Evolutionary conservation across 2,329 filamentous ascomycete genomes (phyloP).

Genomic region (Botrytis cinerea): DNA sequence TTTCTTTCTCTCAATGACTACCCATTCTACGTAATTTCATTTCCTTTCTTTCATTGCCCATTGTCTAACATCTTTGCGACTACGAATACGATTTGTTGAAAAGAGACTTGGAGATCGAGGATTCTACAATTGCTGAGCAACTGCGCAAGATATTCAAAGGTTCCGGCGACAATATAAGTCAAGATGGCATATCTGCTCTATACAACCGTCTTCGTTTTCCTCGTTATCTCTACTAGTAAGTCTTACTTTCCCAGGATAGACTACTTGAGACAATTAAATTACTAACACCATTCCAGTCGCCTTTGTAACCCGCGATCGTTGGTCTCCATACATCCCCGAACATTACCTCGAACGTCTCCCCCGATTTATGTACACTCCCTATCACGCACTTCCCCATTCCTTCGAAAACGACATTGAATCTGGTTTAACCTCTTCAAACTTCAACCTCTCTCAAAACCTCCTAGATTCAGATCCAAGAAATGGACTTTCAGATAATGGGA

Average conservation of each 20-base stretch:
- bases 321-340: conserved; percentile 63
- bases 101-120: background rate
- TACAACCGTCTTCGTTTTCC: conserved; percentile 68
- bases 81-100: background rate
- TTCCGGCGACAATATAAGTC: background rate
- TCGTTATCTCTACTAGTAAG: conserved; percentile 70
- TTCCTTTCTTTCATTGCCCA: background rate
- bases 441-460: conserved; percentile 81
- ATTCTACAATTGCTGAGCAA: background rate
- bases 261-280: conserved; percentile 22
- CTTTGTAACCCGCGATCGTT: conserved; percentile 77
- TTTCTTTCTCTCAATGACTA: background rate
- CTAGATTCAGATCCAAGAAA: conserved; percentile 74
- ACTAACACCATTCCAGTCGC: conserved; percentile 52
- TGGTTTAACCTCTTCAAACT: conserved; percentile 78
- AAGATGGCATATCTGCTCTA: conserved; percentile 81
- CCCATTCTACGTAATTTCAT: background rate
- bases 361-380: conserved; percentile 62
- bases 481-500: conserved; percentile 78
- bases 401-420: conserved; percentile 87
- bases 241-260: conserved; percentile 25
- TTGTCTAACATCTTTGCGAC: background rate
- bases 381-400: conserved; percentile 72
- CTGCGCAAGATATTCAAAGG: background rate
- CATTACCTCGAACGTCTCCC: conserved; percentile 48